phyloP scores from a whole-genome alignment of 352 stramenopile genomes.

The Globisporangium barbulae region DNA sequence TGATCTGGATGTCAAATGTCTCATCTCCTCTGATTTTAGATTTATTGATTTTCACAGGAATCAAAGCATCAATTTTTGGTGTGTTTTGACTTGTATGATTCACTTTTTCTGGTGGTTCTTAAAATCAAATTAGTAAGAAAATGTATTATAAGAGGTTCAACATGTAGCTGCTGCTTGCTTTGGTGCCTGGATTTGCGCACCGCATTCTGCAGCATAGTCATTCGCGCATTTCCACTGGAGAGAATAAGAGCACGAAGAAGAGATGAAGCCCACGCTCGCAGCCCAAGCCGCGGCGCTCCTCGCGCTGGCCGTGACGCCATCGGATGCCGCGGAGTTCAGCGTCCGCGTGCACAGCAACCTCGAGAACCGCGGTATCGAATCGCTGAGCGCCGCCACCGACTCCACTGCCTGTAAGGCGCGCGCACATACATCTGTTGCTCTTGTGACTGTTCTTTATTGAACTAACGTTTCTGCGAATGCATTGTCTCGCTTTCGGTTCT shows the following conservation, averaged over 20 bases:
- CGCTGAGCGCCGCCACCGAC: background rate
- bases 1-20: constrained; percentile 2
- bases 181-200: constrained; percentile 4
- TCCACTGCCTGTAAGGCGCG: background rate
- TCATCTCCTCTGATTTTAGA: background rate
- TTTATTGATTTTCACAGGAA: background rate
- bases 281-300: background rate
- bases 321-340: background rate
- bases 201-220: background rate
- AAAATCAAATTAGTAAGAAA: background rate
- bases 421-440: background rate
- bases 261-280: constrained; percentile 7
- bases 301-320: background rate
- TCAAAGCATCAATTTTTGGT: background rate
- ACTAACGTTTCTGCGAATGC: background rate
- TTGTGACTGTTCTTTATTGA: background rate
- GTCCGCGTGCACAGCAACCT: background rate
- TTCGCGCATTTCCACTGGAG: background rate
- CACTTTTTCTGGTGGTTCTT: background rate
- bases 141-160: background rate
- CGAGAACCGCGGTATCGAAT: background rate
- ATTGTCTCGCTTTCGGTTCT: background rate
- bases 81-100: background rate
- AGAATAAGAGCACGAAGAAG: background rate
- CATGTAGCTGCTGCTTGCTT: background rate